A percentile compares a stretch with the other conserved stretches of the same genome.
These are phyloP conservation scores for Nemania bipapillata DNA, from an alignment of 2,329 filamentous ascomycete genomes.

Conservation along the genomic window DNA sequence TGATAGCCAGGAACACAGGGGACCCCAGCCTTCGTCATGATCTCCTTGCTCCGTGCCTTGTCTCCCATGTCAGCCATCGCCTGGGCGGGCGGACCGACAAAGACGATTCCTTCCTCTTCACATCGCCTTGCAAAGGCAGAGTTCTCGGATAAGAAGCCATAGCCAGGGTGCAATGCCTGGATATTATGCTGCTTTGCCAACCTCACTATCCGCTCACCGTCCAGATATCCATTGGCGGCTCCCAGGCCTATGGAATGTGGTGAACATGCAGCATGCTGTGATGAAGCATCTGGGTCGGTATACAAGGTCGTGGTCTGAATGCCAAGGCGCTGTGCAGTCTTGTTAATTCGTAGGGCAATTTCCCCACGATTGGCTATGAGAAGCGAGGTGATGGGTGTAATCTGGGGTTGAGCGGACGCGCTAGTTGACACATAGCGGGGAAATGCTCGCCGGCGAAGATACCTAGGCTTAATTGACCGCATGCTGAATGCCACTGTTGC, in stretches of 20 bases:
- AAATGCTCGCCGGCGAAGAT: slow-evolving; percentile 60
- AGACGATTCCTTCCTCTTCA: slow-evolving; percentile 87
- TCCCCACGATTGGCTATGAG: slow-evolving; percentile 97
- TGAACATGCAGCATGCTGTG: slow-evolving; percentile 88
- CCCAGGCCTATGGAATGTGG: slow-evolving; percentile 87
- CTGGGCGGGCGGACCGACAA: slow-evolving; percentile 87
- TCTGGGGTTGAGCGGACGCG: slow-evolving; percentile 49
- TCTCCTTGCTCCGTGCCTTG: slow-evolving; percentile 83
- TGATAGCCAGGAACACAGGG: slow-evolving; percentile 98
- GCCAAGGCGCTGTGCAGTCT: slow-evolving; percentile 86
- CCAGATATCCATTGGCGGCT: slow-evolving; percentile 85
- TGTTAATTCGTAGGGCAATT: slow-evolving; percentile 91
- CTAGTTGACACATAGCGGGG: slow-evolving; percentile 55
- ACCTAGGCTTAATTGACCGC: slow-evolving; percentile 66
- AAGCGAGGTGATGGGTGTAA: slow-evolving; percentile 75
- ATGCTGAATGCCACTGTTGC: slow-evolving; percentile 53
- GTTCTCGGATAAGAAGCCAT: slow-evolving; percentile 96
- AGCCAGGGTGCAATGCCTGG: slow-evolving; percentile 92
- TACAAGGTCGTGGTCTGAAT: slow-evolving; percentile 95
- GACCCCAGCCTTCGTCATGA: slow-evolving; percentile 94
- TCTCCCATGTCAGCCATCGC: slow-evolving; percentile 79
- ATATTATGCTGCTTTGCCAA: slow-evolving; percentile 88
- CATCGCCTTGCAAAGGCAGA: slow-evolving; percentile 88
- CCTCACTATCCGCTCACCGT: slow-evolving; percentile 89
- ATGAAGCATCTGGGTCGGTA: slow-evolving; percentile 86